Percentiles rank a stretch among this genome's conserved stretches.
Evolutionary conservation across 306 rosid species (phyloP).

Genomic region (Quercus mongolica): DNA sequence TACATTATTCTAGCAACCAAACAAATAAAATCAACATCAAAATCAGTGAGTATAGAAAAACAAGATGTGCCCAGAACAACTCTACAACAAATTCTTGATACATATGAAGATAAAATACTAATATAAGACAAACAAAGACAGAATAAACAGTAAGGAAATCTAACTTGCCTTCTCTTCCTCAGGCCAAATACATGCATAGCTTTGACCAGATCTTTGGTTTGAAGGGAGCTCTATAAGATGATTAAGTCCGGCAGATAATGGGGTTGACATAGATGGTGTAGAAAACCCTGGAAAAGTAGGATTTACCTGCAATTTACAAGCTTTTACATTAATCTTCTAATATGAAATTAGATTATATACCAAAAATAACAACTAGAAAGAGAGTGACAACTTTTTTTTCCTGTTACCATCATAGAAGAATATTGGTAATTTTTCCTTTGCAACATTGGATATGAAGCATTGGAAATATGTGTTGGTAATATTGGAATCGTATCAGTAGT

Average conservation of each 20-base stretch:
- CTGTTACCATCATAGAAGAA: slow-evolving; percentile 30
- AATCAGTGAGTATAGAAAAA: too few relatives aligned
- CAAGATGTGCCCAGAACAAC: too few relatives aligned
- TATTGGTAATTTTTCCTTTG: slow-evolving; percentile 22
- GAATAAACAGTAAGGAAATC: not conserved
- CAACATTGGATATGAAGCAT: not conserved
- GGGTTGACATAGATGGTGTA: slow-evolving; percentile 12
- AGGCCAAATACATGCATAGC: slow-evolving; percentile 7
- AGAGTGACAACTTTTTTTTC: too few relatives aligned
- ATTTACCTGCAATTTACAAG: slow-evolving; percentile 34
- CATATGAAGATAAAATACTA: not conserved
- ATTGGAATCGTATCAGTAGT: slow-evolving; percentile 18
- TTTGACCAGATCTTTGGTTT: slow-evolving; percentile 50
- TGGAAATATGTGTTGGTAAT: slow-evolving; percentile 19
- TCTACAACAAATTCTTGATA: too few relatives aligned
- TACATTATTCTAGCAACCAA: too few relatives aligned
- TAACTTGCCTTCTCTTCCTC: slow-evolving; percentile 36
- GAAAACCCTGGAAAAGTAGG: slow-evolving; percentile 25
- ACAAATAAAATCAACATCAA: too few relatives aligned
- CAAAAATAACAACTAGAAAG: not conserved
- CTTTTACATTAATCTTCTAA: too few relatives aligned
- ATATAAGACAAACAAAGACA: not conserved
- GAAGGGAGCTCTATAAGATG: slow-evolving; percentile 74
- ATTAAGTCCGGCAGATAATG: slow-evolving; percentile 24
- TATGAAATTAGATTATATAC: not conserved